phyloP scores from a whole-genome alignment of 202 grass and related monocot genomes.

The Hordeum pubiflorum region DNA sequence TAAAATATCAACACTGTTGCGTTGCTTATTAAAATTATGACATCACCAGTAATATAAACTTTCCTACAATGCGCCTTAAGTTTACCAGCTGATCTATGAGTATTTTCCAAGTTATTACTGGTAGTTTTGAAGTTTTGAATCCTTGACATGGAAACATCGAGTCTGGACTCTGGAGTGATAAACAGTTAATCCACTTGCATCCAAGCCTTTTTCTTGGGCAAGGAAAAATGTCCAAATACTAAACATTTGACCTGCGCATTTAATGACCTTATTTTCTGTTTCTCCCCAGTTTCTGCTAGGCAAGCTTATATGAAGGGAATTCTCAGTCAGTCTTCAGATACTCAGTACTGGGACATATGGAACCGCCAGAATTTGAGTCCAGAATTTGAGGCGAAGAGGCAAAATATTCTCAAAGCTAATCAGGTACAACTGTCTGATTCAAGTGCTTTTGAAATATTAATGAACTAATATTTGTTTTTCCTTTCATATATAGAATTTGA shows the following conservation, averaged over 20 bases:
- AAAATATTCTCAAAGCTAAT: slow-evolving; percentile 78
- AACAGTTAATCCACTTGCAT: background rate
- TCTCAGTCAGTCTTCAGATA: slow-evolving; percentile 80
- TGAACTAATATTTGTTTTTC: background rate
- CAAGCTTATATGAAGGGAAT: slow-evolving; percentile 89
- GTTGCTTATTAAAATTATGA: background rate
- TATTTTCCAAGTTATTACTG: background rate
- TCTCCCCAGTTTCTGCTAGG: slow-evolving; percentile 70
- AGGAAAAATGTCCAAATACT: background rate
- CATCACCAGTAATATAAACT: background rate
- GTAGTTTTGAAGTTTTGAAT: background rate
- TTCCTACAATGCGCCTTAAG: background rate
- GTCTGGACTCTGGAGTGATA: background rate
- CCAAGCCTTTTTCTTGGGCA: background rate
- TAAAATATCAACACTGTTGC: background rate
- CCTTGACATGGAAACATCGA: background rate
- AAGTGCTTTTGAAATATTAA: background rate
- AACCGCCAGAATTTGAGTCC: slow-evolving; percentile 81
- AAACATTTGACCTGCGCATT: background rate
- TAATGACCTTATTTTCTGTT: slow-evolving; percentile 11
- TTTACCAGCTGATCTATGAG: background rate
- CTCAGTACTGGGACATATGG: slow-evolving; percentile 91
- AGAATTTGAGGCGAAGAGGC: slow-evolving; percentile 92
- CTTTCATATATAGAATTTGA: slow-evolving; percentile 63
- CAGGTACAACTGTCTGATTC: slow-evolving; percentile 46